Evolutionary conservation across 2,329 filamentous ascomycete species (phyloP), one percentile per base, ranked within the genome.

Genomic region (Hymenoscyphus fructigenus): DNA sequence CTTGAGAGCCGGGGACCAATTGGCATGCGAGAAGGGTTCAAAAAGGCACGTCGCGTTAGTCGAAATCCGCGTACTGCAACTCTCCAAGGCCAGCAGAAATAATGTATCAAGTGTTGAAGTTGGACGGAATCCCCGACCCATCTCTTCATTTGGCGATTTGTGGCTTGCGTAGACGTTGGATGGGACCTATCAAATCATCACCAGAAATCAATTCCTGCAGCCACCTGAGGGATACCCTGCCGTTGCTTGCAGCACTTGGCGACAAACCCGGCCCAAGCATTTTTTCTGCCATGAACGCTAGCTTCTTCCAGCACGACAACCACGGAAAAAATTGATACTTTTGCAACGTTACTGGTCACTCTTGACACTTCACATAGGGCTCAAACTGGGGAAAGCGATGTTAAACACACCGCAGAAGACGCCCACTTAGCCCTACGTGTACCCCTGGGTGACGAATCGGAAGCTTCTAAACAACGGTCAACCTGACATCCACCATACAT

Each of bases 91-190:
- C 20, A 38, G 36, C 44, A 50, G 56, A 53, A 20, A 41, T 15
- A 20, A 41, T 15, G 38, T 32, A 34, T 29, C 17, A 20, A 60
- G 36, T 62, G 36, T 61, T 23, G 55, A 59, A 53, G 44, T 28
- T 34, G 29, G 23, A 66, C 67, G 68, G 68, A 70, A 61, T 32
- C 64, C 29, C 68, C 67, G 67, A 68, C 53, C 47, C 57, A 59
- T 60, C 28, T 36, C 57, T 44, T 64, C 56, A 23, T 61, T 47
- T 14, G 29, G 60, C 34, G 12, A 29, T 61, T 41, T 59, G 62
- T 70, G 68, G 68, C 68, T 69, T 66, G 67, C 65, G 67, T 66
- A 36, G 65, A 63, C 57, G 29, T 62, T n/a, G 20, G 36, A 15
- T 28, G 28, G 2, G 38, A 12, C 66, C 63, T 61, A 63, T 63